A percentile compares a stretch with the other conserved stretches of the same genome.
These are phyloP conservation scores for Penicillium ochrochloron DNA, from an alignment of 495 filamentous ascomycete genomes.

Conservation along the genomic window DNA sequence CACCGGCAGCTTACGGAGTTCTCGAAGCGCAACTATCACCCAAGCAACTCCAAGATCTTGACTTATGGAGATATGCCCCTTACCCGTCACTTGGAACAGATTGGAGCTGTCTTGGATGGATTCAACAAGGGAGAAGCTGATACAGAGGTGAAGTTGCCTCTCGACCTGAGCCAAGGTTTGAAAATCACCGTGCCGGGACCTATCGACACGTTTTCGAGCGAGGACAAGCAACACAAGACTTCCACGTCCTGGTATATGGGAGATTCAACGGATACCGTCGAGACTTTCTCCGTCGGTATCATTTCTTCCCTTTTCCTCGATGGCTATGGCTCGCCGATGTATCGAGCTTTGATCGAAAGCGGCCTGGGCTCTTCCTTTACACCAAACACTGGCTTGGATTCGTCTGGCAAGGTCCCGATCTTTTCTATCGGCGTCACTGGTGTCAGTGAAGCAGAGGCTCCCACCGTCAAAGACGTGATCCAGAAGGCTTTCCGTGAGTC, in stretches of 20 bases:
- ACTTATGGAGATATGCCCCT: slow-evolving; percentile 96
- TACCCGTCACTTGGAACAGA: slow-evolving; percentile 73
- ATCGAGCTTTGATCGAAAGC: slow-evolving; percentile 86
- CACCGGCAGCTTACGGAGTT: slow-evolving; percentile 84
- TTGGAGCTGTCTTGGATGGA: slow-evolving; percentile 69
- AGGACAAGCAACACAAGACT: slow-evolving; percentile 87
- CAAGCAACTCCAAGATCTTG: slow-evolving; percentile 92
- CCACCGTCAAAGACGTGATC: slow-evolving; percentile 74
- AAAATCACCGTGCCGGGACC: slow-evolving; percentile 77
- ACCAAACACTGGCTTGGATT: slow-evolving; percentile 90
- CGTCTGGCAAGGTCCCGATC: slow-evolving; percentile 71
- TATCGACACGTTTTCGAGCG: slow-evolving; percentile 83
- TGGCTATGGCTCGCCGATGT: slow-evolving; percentile 94
- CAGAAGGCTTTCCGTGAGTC: slow-evolving; percentile 67
- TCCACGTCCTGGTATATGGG: slow-evolving; percentile 92
- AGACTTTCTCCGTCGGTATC: slow-evolving; percentile 83
- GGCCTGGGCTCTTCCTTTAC: slow-evolving; percentile 91
- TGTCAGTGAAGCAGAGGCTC: slow-evolving; percentile 76
- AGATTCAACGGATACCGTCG: slow-evolving; percentile 76
- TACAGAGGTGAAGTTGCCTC: slow-evolving; percentile 72
- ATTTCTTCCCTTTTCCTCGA: slow-evolving; percentile 83
- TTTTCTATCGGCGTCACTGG: slow-evolving; percentile 92
- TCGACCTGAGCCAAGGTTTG: slow-evolving; percentile 67
- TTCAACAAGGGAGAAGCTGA: slow-evolving; percentile 75
- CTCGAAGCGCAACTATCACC: slow-evolving; percentile 91